Evolutionary conservation across 2,329 filamentous ascomycete species (phyloP).

Genomic region (Tolypocladium amazonense): DNA sequence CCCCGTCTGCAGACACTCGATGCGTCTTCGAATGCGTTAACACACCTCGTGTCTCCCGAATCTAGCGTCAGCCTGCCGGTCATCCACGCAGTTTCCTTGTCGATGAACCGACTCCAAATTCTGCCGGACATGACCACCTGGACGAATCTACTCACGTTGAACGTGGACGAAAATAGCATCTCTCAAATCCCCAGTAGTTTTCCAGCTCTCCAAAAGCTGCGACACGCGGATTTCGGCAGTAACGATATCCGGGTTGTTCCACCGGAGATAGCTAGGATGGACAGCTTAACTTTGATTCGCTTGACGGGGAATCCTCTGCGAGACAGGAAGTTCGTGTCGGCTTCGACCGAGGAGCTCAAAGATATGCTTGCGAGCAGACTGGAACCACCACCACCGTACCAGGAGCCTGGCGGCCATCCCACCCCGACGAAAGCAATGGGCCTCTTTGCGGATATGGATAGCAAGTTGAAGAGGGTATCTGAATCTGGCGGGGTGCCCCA

Average conservation of each 20-base stretch:
- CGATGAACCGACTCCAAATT: slow-evolving; percentile 64
- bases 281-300: slow-evolving; percentile 61
- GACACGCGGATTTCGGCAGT: slow-evolving; percentile 70
- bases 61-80: slow-evolving; percentile 53
- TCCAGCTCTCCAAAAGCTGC: slow-evolving; percentile 52
- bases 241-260: slow-evolving; percentile 75
- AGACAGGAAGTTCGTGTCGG: slow-evolving; percentile 75
- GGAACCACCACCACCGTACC: slow-evolving; percentile 40
- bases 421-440: slow-evolving; percentile 10
- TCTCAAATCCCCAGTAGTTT: slow-evolving; percentile 68
- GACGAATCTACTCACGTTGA: slow-evolving; percentile 60
- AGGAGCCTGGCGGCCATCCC: slow-evolving; percentile 16
- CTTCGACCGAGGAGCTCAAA: slow-evolving; percentile 74
- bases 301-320: slow-evolving; percentile 83
- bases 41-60: slow-evolving; percentile 33
- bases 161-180: slow-evolving; percentile 75
- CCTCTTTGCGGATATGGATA: slow-evolving; percentile 21
- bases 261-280: slow-evolving; percentile 69
- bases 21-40: slow-evolving; percentile 65
- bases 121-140: slow-evolving; percentile 70
- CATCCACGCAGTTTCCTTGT: slow-evolving; percentile 64
- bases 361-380: slow-evolving; percentile 57
- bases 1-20: slow-evolving; percentile 64
- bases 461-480: slow-evolving; percentile 2
- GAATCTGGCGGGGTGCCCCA: slow-evolving; percentile 1